These are phyloP conservation scores for Pichia nanzhaoensis DNA, from an alignment of 805 yeast genomes.

Conservation along the genomic window DNA sequence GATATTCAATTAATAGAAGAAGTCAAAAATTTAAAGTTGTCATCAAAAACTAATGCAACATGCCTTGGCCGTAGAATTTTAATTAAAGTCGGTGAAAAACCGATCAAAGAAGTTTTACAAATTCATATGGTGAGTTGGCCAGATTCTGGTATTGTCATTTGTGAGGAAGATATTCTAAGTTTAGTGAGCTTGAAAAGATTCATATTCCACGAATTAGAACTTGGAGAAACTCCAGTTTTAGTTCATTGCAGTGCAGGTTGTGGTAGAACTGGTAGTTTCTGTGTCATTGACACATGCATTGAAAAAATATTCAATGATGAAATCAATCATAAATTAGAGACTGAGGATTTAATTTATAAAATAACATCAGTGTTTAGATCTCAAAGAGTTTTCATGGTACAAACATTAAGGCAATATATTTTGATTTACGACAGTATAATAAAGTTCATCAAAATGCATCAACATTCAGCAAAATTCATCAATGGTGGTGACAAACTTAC, in stretches of 20 bases:
- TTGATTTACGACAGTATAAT: constrained; percentile 41
- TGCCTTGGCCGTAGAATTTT: constrained; percentile 38
- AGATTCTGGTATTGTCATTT: constrained; percentile 63
- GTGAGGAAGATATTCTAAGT: constrained; percentile 50
- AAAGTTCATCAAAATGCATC: constrained; percentile 21
- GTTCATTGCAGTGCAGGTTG: constrained; percentile 97
- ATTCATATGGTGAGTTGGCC: constrained; percentile 79
- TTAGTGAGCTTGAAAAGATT: constrained; percentile 37
- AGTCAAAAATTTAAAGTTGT: constrained; percentile 23
- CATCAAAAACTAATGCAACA: constrained; percentile 17
- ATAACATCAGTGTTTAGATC: constrained; percentile 42
- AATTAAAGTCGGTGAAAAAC: constrained; percentile 31
- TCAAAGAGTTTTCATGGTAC: constrained; percentile 54
- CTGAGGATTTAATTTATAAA: constrained; percentile 37
- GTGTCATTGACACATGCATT: constrained; percentile 58
- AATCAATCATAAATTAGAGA: constrained; percentile 12
- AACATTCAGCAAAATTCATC: not conserved
- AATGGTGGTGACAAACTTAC: constrained; percentile 4
- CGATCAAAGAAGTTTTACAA: constrained; percentile 51
- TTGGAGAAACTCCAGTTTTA: constrained; percentile 41
- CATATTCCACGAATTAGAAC: constrained; percentile 16
- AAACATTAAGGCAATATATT: constrained; percentile 47
- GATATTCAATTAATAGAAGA: constrained; percentile 22
- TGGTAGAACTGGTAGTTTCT: constrained; percentile 90
- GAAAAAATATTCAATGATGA: constrained; percentile 22